Evolutionary conservation across 78 protist genomes (phyloP).

Genomic region (Cavenderia fasciculata): DNA sequence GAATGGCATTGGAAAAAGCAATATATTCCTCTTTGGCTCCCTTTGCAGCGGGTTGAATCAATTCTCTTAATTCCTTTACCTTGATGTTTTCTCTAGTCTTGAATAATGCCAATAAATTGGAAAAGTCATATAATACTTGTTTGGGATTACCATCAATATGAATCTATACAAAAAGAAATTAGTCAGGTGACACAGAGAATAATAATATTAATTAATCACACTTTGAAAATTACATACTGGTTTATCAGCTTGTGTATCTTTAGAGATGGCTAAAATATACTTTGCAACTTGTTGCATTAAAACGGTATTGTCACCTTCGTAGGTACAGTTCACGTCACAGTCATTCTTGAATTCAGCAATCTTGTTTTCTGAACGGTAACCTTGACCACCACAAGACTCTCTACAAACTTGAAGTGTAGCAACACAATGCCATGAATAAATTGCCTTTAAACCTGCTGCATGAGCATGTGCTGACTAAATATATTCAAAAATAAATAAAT

Average conservation of each 20-base stretch:
- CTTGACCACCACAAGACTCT: constrained; percentile 80
- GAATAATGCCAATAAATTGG: background rate
- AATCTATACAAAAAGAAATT: too few species aligned
- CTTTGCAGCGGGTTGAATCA: background rate
- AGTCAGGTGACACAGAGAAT: too few species aligned
- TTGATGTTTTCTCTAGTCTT: background rate
- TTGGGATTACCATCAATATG: constrained; percentile 11
- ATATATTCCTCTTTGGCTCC: background rate
- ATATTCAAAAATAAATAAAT: too few species aligned
- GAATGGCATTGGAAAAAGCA: constrained; percentile 28
- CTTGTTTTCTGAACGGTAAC: constrained; percentile 26
- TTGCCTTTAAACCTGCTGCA: constrained; percentile 30
- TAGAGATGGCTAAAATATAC: background rate
- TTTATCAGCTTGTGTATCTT: background rate
- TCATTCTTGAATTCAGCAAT: constrained; percentile 37
- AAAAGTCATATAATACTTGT: background rate
- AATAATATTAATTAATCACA: too few species aligned
- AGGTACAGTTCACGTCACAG: constrained; percentile 44
- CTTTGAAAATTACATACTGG: too few species aligned
- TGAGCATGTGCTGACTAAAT: constrained; percentile 24
- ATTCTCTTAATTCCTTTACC: background rate
- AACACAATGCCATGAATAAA: constrained; percentile 17
- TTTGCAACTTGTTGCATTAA: constrained; percentile 66
- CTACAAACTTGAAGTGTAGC: constrained; percentile 7
- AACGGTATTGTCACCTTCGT: constrained; percentile 79